phyloP scores from a whole-genome alignment of 163 green algal genomes.

The Dunaliella salina region DNA sequence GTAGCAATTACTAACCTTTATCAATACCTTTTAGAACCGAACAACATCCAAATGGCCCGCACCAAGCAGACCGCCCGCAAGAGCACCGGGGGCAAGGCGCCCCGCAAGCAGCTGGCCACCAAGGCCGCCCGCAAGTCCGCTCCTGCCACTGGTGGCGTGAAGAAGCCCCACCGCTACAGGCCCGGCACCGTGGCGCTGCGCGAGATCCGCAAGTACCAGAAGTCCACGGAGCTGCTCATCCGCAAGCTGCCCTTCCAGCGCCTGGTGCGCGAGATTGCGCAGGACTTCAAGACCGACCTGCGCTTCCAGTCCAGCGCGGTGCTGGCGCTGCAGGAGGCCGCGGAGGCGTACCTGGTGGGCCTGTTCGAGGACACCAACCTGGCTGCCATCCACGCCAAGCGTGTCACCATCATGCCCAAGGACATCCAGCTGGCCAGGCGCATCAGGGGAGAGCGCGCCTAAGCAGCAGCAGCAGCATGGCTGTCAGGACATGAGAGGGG shows the following conservation, averaged over 20 bases:
- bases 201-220: conserved; percentile 97
- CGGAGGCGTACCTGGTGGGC: conserved; percentile 68
- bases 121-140: conserved; percentile 80
- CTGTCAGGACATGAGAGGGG: no score
- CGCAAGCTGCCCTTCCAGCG: conserved; percentile 96
- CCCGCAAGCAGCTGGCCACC: conserved; percentile 86
- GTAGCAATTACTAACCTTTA: no score
- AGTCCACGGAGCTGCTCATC: conserved; percentile 96
- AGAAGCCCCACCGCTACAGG: conserved; percentile 87
- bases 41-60: conserved; percentile 52
- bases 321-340: conserved; percentile 78
- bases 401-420: conserved; percentile 98
- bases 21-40: no score
- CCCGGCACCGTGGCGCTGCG: conserved; percentile 82
- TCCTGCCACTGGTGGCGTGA: conserved; percentile 68
- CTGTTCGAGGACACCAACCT: conserved; percentile 66
- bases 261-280: conserved; percentile 90
- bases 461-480: conserved; percentile 31
- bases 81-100: conserved; percentile 84
- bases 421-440: conserved; percentile 85
- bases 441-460: conserved; percentile 9
- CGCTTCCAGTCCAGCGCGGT: conserved; percentile 77
- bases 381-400: conserved; percentile 95
- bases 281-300: conserved; percentile 96
- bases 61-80: conserved; percentile 87